Percentiles rank a stretch among this genome's conserved stretches.
phyloP scores from a whole-genome alignment of 441 rosid species.

The Biscutella laevigata region DNA sequence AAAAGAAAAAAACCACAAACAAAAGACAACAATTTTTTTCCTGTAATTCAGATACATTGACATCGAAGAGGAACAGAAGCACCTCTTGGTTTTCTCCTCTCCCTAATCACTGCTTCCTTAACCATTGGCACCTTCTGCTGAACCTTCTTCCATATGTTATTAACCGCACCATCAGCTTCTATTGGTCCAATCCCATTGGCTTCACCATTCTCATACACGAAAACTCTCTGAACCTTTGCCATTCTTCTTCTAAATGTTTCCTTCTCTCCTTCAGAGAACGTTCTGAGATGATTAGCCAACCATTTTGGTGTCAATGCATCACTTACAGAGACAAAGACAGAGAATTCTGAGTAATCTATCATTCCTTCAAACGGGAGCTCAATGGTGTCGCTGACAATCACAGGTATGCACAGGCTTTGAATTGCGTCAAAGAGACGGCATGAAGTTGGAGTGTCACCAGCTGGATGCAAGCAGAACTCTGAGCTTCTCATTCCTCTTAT shows the following conservation, averaged over 20 bases:
- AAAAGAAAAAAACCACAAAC: not conserved
- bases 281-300: slow-evolving; percentile 54
- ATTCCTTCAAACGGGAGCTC: slow-evolving; percentile 89
- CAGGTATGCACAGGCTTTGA: slow-evolving; percentile 87
- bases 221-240: slow-evolving; percentile 47
- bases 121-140: slow-evolving; percentile 61
- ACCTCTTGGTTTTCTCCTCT: slow-evolving; percentile 65
- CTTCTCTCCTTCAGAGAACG: slow-evolving; percentile 40
- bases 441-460: slow-evolving; percentile 92
- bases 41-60: slow-evolving; percentile 52
- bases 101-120: slow-evolving; percentile 62
- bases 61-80: slow-evolving; percentile 63
- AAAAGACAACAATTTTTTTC: not conserved
- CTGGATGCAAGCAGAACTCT: slow-evolving; percentile 90
- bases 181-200: slow-evolving; percentile 63
- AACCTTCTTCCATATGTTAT: slow-evolving; percentile 77
- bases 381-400: slow-evolving; percentile 68
- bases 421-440: slow-evolving; percentile 91
- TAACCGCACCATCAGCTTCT: slow-evolving; percentile 67
- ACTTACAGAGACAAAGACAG: slow-evolving; percentile 53
- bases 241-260: slow-evolving; percentile 43
- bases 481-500: slow-evolving; percentile 78
- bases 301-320: slow-evolving; percentile 70
- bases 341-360: slow-evolving; percentile 61
- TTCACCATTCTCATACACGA: slow-evolving; percentile 54